Evolutionary conservation across 306 rosid genomes (phyloP), one percentile per base, ranked within the genome.

Genomic region (Malus sylvestris): DNA sequence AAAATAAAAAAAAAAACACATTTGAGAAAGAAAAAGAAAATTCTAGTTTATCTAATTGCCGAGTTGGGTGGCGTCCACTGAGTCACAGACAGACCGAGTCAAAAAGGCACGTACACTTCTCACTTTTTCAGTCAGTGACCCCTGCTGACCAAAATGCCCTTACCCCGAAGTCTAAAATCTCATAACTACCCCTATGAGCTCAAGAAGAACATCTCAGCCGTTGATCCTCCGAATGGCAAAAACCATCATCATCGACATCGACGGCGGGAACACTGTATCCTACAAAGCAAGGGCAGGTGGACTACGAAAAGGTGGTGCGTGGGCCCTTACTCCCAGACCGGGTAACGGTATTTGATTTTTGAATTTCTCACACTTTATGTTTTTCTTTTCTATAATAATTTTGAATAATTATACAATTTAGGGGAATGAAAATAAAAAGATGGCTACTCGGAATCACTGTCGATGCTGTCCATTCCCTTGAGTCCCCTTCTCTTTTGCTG

Each of bases 401-500:
- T 44, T 3, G 51, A 30, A 58, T 49, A 53, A 45, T 12, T 8
- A 58, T 68, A 45, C 66, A 61, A 12, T 61, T 64, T 18, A 53
- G 42, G 16, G 29, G 53, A 49, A 72, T 22, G 16, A 67, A 72
- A 20, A 55, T 55, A 55, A 42, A 2, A 62, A 20, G 49, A 3
- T 6, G 15, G 1, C 81, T 83, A 83, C 84, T 80, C 87, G 5
- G 87, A 83, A 12, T 83, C 82, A 20, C 84, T 83, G 38, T 83
- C 87, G 79, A 83, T 10, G 81, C 74, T 79, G 78, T 86, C 90
- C 90, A 87, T 80, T 81, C 94, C 94, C 74, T 90, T 87, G 74
- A 90, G 81, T 8, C 91, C 94, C 76, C 88, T 84, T 80, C 86
- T 76, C 83, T 90, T 90, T 85, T 84, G 91, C 94, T 90, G 93